phyloP scores from a whole-genome alignment of 2,329 filamentous ascomycete species.

The Colletotrichum echinochloae region DNA sequence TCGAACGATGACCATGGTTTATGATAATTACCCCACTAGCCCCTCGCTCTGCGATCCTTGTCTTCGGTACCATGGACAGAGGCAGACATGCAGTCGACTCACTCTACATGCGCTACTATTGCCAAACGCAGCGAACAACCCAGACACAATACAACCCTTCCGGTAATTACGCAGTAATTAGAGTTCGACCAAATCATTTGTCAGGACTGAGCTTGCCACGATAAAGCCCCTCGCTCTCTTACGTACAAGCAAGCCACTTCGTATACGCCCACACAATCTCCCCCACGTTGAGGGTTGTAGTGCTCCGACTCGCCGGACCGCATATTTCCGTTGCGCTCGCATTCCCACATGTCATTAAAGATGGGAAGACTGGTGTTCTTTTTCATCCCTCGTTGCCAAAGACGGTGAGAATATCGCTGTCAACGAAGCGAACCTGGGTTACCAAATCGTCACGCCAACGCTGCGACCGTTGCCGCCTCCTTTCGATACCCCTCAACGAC shows the following conservation, averaged over 20 bases:
- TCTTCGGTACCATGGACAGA: not conserved
- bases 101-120: too few relatives aligned
- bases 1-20: not conserved
- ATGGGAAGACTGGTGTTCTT: constrained; percentile 55
- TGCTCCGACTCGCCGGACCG: constrained; percentile 46
- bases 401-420: constrained; percentile 28
- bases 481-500: constrained; percentile 52
- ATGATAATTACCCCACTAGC: not conserved
- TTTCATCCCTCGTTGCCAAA: constrained; percentile 57
- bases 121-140: too few relatives aligned
- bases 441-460: constrained; percentile 33
- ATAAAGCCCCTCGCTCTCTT: not conserved
- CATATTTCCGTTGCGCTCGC: constrained; percentile 53
- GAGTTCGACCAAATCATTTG: not conserved
- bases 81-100: too few relatives aligned
- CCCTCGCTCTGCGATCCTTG: not conserved
- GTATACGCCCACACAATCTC: too few relatives aligned
- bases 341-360: constrained; percentile 55
- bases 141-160: too few relatives aligned
- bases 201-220: not conserved
- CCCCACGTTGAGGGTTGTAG: constrained; percentile 58
- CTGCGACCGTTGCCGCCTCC: constrained; percentile 47
- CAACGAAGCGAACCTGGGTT: not conserved
- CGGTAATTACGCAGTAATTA: not conserved
- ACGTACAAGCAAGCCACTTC: too few relatives aligned